These are phyloP conservation scores for Barbarea vulgaris DNA, from an alignment of 345 rosid genomes.

Conservation along the genomic window DNA sequence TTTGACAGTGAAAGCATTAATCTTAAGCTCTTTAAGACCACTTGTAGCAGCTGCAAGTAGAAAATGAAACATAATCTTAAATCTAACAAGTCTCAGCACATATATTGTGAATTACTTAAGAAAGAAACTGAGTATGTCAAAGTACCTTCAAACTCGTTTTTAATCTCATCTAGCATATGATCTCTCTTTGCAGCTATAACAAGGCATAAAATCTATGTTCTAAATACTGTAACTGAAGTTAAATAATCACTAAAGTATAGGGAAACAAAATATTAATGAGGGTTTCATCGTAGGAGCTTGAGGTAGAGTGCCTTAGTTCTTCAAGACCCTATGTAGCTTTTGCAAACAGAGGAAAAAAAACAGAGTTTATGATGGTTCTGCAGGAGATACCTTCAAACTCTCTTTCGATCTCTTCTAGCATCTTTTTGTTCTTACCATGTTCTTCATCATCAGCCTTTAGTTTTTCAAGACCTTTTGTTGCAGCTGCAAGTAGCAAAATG, in stretches of 20 bases:
- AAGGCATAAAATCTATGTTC: slow-evolving; percentile 11
- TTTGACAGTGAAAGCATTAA: slow-evolving; percentile 35
- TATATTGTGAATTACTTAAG: background rate
- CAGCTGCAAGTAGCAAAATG: slow-evolving; percentile 24
- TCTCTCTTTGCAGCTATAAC: slow-evolving; percentile 34
- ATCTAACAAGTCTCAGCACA: slow-evolving; percentile 7
- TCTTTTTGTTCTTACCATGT: slow-evolving; percentile 33
- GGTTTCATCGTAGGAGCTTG: slow-evolving; percentile 33
- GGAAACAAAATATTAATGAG: background rate
- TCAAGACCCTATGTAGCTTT: slow-evolving; percentile 43
- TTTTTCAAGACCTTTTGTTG: slow-evolving; percentile 39
- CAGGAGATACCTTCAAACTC: slow-evolving; percentile 37
- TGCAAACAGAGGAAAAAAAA: slow-evolving; percentile 25
- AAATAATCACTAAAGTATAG: background rate
- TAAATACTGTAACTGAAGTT: background rate
- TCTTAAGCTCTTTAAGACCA: slow-evolving; percentile 38
- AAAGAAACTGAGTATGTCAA: background rate
- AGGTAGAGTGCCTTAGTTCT: slow-evolving; percentile 26
- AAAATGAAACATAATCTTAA: slow-evolving; percentile 15
- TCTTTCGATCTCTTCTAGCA: slow-evolving; percentile 40
- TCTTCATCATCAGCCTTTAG: slow-evolving; percentile 41
- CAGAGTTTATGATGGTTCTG: slow-evolving; percentile 20
- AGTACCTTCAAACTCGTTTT: slow-evolving; percentile 43
- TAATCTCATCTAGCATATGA: slow-evolving; percentile 38
- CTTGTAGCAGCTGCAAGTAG: slow-evolving; percentile 36